Evolutionary conservation across 1,284 basidiomycete genomes (phyloP).

Genomic region (Rhodotorula sp.): DNA sequence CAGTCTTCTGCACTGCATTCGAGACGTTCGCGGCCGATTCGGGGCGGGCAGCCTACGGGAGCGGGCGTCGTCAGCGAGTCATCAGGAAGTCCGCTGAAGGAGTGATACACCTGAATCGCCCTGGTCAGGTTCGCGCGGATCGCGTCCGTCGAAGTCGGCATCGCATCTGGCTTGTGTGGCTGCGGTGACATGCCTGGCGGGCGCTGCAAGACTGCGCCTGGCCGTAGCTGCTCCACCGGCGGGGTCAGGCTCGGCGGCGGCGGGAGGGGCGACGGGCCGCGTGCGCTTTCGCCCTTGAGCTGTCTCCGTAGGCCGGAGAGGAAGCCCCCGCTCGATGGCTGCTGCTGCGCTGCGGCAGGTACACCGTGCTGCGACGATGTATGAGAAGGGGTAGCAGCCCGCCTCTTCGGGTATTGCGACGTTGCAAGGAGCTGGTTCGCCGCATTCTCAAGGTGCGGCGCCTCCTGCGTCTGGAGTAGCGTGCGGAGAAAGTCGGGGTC

Average conservation of each 20-base stretch:
- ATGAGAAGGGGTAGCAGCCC: background rate
- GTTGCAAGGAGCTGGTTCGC: conserved; percentile 47
- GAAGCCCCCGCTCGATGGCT: conserved; percentile 24
- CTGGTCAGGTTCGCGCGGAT: conserved; percentile 35
- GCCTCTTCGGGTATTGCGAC: conserved; percentile 43
- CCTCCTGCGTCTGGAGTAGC: conserved; percentile 45
- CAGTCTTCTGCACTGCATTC: conserved; percentile 48
- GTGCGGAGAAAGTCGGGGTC: conserved; percentile 46
- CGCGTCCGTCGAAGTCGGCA: conserved; percentile 32
- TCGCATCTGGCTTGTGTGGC: conserved; percentile 1
- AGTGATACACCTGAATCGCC: conserved; percentile 34
- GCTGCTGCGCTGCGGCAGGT: background rate
- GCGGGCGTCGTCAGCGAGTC: background rate
- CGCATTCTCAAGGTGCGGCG: conserved; percentile 48
- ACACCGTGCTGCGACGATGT: background rate
- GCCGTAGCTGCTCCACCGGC: background rate
- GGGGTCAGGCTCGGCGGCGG: conserved; percentile 26
- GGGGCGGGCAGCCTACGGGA: conserved; percentile 50
- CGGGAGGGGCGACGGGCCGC: background rate
- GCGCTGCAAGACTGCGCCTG: background rate
- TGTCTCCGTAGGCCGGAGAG: conserved; percentile 32
- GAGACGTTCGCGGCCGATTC: conserved; percentile 50
- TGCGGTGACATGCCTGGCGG: conserved; percentile 1
- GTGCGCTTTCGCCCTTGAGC: conserved; percentile 13
- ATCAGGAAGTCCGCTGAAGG: background rate